Conservation (phyloP, 2,329 filamentous ascomycete species). For the Neoascochyta sp. region DNA sequence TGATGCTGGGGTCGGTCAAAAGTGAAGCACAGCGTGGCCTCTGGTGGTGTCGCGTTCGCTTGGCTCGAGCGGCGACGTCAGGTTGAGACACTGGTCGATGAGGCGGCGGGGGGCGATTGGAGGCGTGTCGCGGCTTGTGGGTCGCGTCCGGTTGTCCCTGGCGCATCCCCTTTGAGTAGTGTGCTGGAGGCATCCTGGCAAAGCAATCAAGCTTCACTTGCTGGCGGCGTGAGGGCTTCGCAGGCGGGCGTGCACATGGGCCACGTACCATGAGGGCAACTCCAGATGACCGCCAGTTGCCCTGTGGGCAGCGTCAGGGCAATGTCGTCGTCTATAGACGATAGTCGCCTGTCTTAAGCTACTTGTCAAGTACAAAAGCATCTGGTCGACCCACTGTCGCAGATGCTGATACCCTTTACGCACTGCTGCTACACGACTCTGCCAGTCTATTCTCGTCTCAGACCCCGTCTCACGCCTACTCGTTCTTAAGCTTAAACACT, state of each 20-base stretch:
- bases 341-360: conserved; percentile 11
- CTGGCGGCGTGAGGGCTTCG: conserved; percentile 28
- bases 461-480: conserved; percentile 17
- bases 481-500: conserved; percentile 16
- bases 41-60: conserved; percentile 15
- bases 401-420: conserved; percentile 16
- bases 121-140: conserved; percentile 18
- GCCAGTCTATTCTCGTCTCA: conserved; percentile 17
- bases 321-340: conserved; percentile 18
- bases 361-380: conserved; percentile 20
- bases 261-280: conserved; percentile 32
- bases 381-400: conserved; percentile 16
- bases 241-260: conserved; percentile 23
- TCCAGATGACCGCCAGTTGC: conserved; percentile 26
- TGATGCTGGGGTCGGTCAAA: conserved; percentile 20
- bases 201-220: conserved; percentile 34
- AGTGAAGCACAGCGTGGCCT: conserved; percentile 21
- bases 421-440: conserved; percentile 16
- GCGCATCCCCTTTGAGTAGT: conserved; percentile 29
- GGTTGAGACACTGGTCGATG: conserved; percentile 30
- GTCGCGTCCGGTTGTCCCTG: conserved; percentile 18
- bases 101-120: conserved; percentile 32
- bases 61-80: conserved; percentile 20
- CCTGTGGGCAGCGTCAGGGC: conserved; percentile 22
- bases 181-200: conserved; percentile 22